phyloP scores from a whole-genome alignment of 163 green algal genomes.

The Scenedesmus sp. region DNA sequence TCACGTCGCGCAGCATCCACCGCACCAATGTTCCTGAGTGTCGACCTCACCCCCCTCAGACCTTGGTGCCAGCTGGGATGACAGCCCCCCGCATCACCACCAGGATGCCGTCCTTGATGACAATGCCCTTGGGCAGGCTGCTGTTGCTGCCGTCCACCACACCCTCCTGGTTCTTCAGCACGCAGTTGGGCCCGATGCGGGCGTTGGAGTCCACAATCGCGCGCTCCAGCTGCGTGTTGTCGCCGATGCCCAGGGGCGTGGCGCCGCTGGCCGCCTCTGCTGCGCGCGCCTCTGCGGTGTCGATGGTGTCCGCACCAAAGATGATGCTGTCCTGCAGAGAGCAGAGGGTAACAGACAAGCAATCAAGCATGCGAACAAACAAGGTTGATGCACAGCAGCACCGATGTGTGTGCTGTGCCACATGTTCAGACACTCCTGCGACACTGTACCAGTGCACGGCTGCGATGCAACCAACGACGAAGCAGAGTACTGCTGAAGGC shows the following conservation, averaged over 20 bases:
- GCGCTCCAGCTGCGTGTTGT: constrained; percentile 64
- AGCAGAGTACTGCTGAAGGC: too few relatives aligned
- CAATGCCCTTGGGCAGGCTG: constrained; percentile 67
- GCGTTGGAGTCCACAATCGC: constrained; percentile 85
- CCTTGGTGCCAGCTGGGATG: constrained; percentile 53
- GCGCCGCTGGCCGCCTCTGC: constrained; percentile 56
- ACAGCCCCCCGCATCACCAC: constrained; percentile 87
- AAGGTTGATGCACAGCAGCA: too few relatives aligned
- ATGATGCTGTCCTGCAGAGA: constrained; percentile 88
- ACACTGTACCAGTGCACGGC: too few relatives aligned
- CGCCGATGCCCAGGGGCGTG: constrained; percentile 92
- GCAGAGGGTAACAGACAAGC: background rate
- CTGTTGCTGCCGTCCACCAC: constrained; percentile 81
- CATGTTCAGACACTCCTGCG: too few relatives aligned
- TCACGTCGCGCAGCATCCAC: background rate
- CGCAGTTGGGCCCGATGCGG: constrained; percentile 85
- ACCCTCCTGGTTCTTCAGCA: constrained; percentile 58
- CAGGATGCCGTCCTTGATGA: constrained; percentile 93
- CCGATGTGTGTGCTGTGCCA: too few relatives aligned
- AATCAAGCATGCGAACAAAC: background rate
- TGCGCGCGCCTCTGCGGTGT: constrained; percentile 76
- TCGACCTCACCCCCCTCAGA: constrained; percentile 44
- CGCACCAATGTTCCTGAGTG: background rate
- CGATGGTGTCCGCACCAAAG: constrained; percentile 98
- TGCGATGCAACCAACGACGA: too few relatives aligned